Conservation (phyloP, 2,329 filamentous ascomycete species). For the Zelopaecilomyces penicillatus region DNA sequence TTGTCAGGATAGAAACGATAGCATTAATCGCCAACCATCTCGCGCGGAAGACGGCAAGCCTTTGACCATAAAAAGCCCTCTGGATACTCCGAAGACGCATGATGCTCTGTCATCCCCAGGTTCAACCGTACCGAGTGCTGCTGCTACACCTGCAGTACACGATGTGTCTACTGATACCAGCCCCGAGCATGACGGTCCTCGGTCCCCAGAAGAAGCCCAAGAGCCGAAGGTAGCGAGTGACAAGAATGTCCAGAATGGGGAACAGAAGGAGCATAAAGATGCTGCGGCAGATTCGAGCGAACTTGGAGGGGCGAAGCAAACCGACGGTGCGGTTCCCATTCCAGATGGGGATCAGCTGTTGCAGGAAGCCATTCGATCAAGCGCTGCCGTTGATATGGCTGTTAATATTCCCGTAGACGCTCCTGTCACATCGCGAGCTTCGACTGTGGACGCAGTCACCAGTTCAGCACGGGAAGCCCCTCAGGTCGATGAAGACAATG, state of each 20-base stretch:
- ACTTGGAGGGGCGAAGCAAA: constrained; percentile 24
- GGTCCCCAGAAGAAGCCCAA: constrained; percentile 35
- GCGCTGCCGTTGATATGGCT: constrained; percentile 13
- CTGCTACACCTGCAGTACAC: constrained; percentile 61
- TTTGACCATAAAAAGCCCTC: constrained; percentile 5
- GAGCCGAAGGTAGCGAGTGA: constrained; percentile 13
- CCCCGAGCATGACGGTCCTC: constrained; percentile 57
- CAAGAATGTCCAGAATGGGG: constrained; percentile 27
- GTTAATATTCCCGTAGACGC: constrained; percentile 2
- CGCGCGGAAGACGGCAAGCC: too few species aligned
- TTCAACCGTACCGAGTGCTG: constrained; percentile 66
- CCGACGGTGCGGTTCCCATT: not conserved
- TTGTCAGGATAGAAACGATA: too few species aligned
- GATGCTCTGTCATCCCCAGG: constrained; percentile 46
- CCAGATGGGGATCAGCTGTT: constrained; percentile 33
- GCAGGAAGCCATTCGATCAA: constrained; percentile 32
- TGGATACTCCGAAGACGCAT: constrained; percentile 27
- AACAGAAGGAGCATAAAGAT: constrained; percentile 16
- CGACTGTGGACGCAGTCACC: too few species aligned
- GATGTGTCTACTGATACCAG: constrained; percentile 67
- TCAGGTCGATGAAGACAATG: not conserved
- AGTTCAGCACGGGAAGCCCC: not conserved
- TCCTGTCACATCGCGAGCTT: constrained; percentile 1
- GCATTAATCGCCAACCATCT: too few species aligned
- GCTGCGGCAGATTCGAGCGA: not conserved